Evolutionary conservation across 148 eudicot species (phyloP).

Genomic region (Chenopodium berlandieri): DNA sequence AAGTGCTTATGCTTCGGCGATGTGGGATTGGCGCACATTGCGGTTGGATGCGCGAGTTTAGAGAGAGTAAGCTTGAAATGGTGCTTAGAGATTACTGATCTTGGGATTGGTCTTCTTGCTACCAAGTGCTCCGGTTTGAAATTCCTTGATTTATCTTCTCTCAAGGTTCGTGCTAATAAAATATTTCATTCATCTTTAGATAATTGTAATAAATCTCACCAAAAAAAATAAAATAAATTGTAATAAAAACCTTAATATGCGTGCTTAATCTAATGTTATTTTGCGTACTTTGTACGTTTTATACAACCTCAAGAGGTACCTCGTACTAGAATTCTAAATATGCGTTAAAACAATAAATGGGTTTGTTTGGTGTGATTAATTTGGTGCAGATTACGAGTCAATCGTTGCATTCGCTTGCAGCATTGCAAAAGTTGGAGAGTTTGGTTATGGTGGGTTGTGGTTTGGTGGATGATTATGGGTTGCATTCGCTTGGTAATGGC

Average conservation of each 20-base stretch:
- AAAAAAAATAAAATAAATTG: background rate
- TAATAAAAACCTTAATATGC: background rate
- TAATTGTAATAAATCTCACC: too few relatives aligned
- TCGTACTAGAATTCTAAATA: too few relatives aligned
- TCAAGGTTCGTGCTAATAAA: constrained; percentile 38
- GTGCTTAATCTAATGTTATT: too few relatives aligned
- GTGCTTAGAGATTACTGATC: constrained; percentile 75
- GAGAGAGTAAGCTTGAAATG: constrained; percentile 70
- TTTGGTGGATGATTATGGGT: constrained; percentile 58
- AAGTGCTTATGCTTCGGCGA: constrained; percentile 60
- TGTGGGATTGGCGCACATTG: constrained; percentile 76
- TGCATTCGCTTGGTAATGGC: constrained; percentile 51
- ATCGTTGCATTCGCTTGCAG: constrained; percentile 47
- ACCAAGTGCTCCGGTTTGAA: constrained; percentile 53
- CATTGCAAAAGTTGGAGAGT: constrained; percentile 51
- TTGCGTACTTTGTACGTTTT: too few relatives aligned
- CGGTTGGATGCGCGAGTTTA: constrained; percentile 52
- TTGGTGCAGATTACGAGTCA: constrained; percentile 47
- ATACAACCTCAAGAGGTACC: too few relatives aligned
- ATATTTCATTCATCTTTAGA: too few relatives aligned
- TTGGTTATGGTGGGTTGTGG: constrained; percentile 65
- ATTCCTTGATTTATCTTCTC: constrained; percentile 61
- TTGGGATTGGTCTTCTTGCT: constrained; percentile 61
- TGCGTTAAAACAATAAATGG: too few relatives aligned
- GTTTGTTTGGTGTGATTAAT: background rate